phyloP scores from a whole-genome alignment of 2,329 filamentous ascomycete genomes.

The Pezicula neosporulosa region DNA sequence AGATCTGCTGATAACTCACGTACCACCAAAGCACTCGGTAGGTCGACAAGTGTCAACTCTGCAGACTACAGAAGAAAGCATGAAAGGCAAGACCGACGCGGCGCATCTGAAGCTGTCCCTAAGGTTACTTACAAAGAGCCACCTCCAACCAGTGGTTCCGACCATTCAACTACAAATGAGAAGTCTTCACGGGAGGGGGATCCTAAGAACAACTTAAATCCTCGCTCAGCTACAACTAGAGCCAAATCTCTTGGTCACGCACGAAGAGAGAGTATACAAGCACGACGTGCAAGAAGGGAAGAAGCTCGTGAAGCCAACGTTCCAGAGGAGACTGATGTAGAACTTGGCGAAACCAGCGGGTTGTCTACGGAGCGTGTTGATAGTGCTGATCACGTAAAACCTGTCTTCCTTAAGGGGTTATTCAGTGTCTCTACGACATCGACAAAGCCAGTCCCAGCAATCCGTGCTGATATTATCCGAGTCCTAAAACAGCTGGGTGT shows the following conservation, averaged over 20 bases:
- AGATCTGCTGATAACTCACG: conserved; percentile 56
- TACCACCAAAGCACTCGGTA: conserved; percentile 68
- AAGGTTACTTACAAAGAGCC: conserved; percentile 55
- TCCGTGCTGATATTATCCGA: conserved; percentile 84
- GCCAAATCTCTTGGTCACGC: conserved; percentile 89
- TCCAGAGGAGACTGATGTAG: conserved; percentile 85
- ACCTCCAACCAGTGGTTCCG: conserved; percentile 74
- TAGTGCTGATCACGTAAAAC: conserved; percentile 80
- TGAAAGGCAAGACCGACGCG: conserved; percentile 38
- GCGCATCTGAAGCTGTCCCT: conserved; percentile 49
- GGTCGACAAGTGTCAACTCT: conserved; percentile 90
- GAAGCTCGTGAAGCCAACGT: conserved; percentile 73
- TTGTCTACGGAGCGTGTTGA: conserved; percentile 58
- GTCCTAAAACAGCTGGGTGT: conserved; percentile 85
- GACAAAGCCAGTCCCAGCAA: conserved; percentile 81
- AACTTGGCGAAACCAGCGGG: conserved; percentile 61
- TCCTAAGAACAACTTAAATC: conserved; percentile 47
- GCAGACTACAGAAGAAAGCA: conserved; percentile 72
- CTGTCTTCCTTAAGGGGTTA: conserved; percentile 91
- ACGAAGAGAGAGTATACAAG: conserved; percentile 87
- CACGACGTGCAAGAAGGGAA: conserved; percentile 71
- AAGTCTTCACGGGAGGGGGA: conserved; percentile 41
- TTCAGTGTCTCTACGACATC: conserved; percentile 98
- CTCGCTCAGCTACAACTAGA: conserved; percentile 63
- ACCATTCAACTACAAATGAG: conserved; percentile 60